A percentile compares a stretch with the other conserved stretches of the same genome.
phyloP scores from a whole-genome alignment of 2,329 filamentous ascomycete genomes.

The Aureobasidium musti region DNA sequence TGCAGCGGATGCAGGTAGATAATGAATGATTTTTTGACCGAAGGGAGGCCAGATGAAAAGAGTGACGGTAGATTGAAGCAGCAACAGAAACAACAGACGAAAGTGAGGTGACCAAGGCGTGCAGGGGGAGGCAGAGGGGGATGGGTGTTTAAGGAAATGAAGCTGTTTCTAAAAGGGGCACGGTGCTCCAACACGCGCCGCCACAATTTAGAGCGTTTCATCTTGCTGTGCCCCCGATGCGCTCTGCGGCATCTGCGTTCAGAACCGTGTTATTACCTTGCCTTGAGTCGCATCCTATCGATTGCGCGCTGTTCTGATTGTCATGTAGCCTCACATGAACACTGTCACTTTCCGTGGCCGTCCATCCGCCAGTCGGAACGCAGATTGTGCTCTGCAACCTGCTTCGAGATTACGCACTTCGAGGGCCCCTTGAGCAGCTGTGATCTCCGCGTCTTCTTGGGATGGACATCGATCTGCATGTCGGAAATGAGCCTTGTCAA shows the following conservation, averaged over 20 bases:
- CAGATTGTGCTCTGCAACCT: constrained; percentile 23
- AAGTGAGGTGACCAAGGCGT: constrained; percentile 25
- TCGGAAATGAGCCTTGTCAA: constrained; percentile 26
- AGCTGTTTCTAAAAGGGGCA: constrained; percentile 28
- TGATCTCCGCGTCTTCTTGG: constrained; percentile 11
- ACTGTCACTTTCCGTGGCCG: background rate
- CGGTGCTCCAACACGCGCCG: constrained; percentile 22
- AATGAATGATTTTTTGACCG: constrained; percentile 27
- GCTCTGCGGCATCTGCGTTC: constrained; percentile 22
- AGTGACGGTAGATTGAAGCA: constrained; percentile 24
- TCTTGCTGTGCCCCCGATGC: constrained; percentile 11
- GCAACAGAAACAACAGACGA: constrained; percentile 26
- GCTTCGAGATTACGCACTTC: constrained; percentile 8
- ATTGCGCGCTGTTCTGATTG: constrained; percentile 6
- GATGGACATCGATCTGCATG: constrained; percentile 23
- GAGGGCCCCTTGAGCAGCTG: background rate
- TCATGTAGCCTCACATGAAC: constrained; percentile 3
- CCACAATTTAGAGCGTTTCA: constrained; percentile 28
- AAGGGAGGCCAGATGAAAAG: constrained; percentile 20
- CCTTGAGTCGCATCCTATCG: constrained; percentile 19
- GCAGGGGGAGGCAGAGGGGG: constrained; percentile 20
- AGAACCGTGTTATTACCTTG: constrained; percentile 28
- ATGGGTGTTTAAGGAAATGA: constrained; percentile 27
- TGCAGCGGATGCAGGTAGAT: constrained; percentile 25
- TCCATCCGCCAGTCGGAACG: background rate